Evolutionary conservation across 768 basidiomycete species (phyloP).

Genomic region (Rhodotorula sphaerocarpa): DNA sequence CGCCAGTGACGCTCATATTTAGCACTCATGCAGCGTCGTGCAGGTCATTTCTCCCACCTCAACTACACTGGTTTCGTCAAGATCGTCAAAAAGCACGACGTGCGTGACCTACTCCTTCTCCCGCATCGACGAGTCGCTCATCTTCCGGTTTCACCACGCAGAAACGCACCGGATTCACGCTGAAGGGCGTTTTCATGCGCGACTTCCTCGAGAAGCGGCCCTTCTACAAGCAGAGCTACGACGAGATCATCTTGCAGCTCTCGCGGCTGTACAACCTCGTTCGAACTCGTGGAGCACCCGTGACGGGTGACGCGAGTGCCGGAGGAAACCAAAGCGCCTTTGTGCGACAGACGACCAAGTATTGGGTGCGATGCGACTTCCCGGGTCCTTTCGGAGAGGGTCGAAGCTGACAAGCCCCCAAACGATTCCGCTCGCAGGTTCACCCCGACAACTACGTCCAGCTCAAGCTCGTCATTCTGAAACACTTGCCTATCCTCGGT

Average conservation of each 20-base stretch:
- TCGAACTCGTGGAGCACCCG: conserved; percentile 86
- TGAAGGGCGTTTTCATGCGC: conserved; percentile 81
- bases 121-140: no score
- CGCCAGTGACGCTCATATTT: neutral
- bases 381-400: no score
- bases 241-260: conserved; percentile 88
- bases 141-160: conserved; percentile 41
- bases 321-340: conserved; percentile 95
- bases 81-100: conserved; percentile 98
- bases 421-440: conserved; percentile 45
- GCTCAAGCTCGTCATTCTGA: conserved; percentile 82
- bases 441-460: conserved; percentile 92
- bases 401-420: no score
- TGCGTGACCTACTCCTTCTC: conserved; percentile 43
- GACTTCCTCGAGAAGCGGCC: conserved; percentile 88
- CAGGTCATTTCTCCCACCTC: conserved; percentile 82
- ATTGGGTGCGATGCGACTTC: conserved; percentile 64
- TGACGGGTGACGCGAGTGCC: conserved; percentile 84
- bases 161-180: conserved; percentile 81
- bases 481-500: conserved; percentile 91
- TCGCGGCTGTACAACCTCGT: conserved; percentile 92
- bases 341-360: conserved; percentile 96
- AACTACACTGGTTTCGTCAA: conserved; percentile 99
- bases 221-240: conserved; percentile 90
- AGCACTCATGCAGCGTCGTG: neutral